These are phyloP conservation scores for Malus hybrid DNA, from an alignment of 331 rosid species.

Conservation along the genomic window DNA sequence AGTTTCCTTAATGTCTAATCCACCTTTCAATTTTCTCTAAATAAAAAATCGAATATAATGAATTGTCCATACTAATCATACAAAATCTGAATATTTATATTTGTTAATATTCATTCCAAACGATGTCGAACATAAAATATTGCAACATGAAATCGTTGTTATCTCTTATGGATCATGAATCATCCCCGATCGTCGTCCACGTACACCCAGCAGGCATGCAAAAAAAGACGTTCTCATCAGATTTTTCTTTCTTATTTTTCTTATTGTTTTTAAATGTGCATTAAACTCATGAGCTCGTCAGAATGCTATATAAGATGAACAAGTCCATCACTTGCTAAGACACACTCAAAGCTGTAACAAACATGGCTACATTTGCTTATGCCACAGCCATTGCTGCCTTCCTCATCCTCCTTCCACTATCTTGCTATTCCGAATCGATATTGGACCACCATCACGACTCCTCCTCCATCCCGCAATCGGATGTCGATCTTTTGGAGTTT, in stretches of 20 bases:
- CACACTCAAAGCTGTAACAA: neutral
- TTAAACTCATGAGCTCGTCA: neutral
- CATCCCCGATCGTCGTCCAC: neutral
- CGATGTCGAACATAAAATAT: neutral
- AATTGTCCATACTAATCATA: neutral
- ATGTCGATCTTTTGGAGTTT: constrained; percentile 58
- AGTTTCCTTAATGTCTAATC: neutral
- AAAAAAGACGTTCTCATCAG: neutral
- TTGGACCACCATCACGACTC: neutral
- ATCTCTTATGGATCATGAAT: neutral
- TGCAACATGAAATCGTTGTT: neutral
- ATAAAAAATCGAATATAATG: too few relatives aligned
- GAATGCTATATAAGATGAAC: neutral
- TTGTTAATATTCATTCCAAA: neutral
- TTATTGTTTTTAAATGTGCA: neutral
- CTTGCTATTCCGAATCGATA: neutral
- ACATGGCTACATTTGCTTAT: neutral
- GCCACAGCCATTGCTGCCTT: neutral
- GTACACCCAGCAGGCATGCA: neutral
- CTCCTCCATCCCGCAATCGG: constrained; percentile 8
- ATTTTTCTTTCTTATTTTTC: neutral
- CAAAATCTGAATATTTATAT: too few relatives aligned
- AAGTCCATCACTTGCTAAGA: neutral
- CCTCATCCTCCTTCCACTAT: constrained; percentile 8
- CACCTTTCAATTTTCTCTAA: neutral